phyloP scores from a whole-genome alignment of 2,329 filamentous ascomycete genomes.

The Claviceps digitariae region DNA sequence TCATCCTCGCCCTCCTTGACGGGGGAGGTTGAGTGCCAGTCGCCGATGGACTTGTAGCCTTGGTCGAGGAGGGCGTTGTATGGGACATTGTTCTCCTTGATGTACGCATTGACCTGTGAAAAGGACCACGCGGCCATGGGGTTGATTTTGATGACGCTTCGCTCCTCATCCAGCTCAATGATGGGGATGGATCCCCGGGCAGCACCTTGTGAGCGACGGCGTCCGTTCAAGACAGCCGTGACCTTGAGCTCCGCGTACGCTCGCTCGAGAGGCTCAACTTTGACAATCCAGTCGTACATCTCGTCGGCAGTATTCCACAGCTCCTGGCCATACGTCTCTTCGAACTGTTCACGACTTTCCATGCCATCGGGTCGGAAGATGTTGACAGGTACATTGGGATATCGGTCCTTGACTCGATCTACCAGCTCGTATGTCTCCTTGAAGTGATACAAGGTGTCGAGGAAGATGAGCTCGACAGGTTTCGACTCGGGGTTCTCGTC shows the following conservation, averaged over 20 bases:
- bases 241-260: slow-evolving; percentile 81
- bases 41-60: slow-evolving; percentile 96
- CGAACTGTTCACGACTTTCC: slow-evolving; percentile 63
- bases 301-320: slow-evolving; percentile 80
- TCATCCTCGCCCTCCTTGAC: slow-evolving; percentile 89
- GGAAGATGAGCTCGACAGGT: slow-evolving; percentile 58
- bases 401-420: slow-evolving; percentile 59
- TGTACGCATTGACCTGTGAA: slow-evolving; percentile 75
- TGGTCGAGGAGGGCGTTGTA: slow-evolving; percentile 85
- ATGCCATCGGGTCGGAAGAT: slow-evolving; percentile 76
- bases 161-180: slow-evolving; percentile 78
- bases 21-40: slow-evolving; percentile 94
- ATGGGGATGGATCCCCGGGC: slow-evolving; percentile 83
- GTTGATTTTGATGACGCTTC: slow-evolving; percentile 92
- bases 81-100: slow-evolving; percentile 74
- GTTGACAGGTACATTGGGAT: slow-evolving; percentile 70
- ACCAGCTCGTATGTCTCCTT: slow-evolving; percentile 61
- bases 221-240: slow-evolving; percentile 81
- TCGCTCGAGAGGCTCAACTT: slow-evolving; percentile 90
- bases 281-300: slow-evolving; percentile 92
- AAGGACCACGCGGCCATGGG: slow-evolving; percentile 92
- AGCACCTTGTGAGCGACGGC: slow-evolving; percentile 81
- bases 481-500: slow-evolving; percentile 45
- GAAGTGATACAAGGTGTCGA: slow-evolving; percentile 77
- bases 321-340: slow-evolving; percentile 63